Evolutionary conservation across 2,329 filamentous ascomycete genomes (phyloP), one percentile per base, ranked within the genome.

Genomic region (Trichoderma sp.): DNA sequence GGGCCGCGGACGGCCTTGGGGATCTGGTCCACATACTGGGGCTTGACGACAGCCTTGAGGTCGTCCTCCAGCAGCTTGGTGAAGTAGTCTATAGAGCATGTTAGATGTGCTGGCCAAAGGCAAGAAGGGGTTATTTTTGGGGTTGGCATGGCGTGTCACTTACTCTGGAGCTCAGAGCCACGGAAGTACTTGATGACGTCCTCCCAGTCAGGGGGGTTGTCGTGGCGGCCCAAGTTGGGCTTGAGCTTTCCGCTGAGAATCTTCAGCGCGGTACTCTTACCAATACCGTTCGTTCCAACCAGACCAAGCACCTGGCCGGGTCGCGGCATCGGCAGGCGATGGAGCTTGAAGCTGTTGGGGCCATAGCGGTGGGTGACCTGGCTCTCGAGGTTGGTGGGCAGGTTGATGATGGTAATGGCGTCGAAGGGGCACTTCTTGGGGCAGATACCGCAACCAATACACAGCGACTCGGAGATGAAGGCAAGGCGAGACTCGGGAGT

Each of bases 361-460:
- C 94, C 96, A 84, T 99, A 99, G 77, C 95, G 91, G 79, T 99
- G 96, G 72, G 95, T 98, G 75, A 99, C 93, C 79, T 98, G 91
- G 71, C 90, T 96, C 80, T 99, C 95, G 79, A 99, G 90, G 81
- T 99, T 99, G 78, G 95, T 99, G 72, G 96, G 95, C 84, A 99
- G 83, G 83, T 99, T 99, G 92, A 99, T 99, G 79, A 99, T 99
- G 78, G 94, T 96, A 81, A 99, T 99, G 74, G 95, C 95, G 76
- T 93, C 90, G 80, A 99, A 99, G 17, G 95, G 95, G 79, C 95
- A 99, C 80, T 98, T 98, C 84, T 99, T 99, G 51, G 94, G 93
- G 80, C 96, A 99, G 82, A 99, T 99, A 89, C 95, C 96, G 77
- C 96, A 99, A 79, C 95, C 95, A 74, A 98, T 97, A 78, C 94